A percentile compares a stretch with the other conserved stretches of the same genome.
Conservation (phyloP, 441 rosid genomes). For the Theobroma grandiflorum region DNA sequence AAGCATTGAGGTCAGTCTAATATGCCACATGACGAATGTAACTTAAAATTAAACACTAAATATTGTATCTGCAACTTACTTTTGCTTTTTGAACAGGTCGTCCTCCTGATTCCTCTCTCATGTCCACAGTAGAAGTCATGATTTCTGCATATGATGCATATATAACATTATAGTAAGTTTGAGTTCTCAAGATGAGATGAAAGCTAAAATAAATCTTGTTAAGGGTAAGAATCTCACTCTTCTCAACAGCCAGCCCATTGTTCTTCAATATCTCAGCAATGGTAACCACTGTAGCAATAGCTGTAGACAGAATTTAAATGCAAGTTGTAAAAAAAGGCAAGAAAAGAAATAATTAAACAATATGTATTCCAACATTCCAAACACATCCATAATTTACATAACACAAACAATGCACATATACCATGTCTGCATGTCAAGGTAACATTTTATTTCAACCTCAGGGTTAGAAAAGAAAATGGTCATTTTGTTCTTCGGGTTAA, state of each 20-base stretch:
- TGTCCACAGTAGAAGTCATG: constrained; percentile 73
- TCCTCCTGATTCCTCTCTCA: constrained; percentile 80
- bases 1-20: constrained; percentile 6
- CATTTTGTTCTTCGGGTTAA: background rate
- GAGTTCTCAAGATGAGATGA: constrained; percentile 19
- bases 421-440: background rate
- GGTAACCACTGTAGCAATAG: constrained; percentile 81
- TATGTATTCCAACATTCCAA: background rate
- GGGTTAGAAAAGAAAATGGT: background rate
- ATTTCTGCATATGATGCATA: constrained; percentile 48
- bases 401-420: background rate
- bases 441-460: background rate
- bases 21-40: background rate
- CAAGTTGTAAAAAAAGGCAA: background rate
- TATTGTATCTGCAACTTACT: constrained; percentile 42
- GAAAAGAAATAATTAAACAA: background rate
- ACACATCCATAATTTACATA: background rate
- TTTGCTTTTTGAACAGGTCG: constrained; percentile 82
- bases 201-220: background rate
- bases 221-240: constrained; percentile 50
- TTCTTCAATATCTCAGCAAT: constrained; percentile 84
- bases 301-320: constrained; percentile 34
- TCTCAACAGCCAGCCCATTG: constrained; percentile 81
- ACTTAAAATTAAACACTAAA: background rate
- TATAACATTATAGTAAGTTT: constrained; percentile 1